phyloP scores from a whole-genome alignment of 2,329 filamentous ascomycete genomes.

The Aspergillus awamori region DNA sequence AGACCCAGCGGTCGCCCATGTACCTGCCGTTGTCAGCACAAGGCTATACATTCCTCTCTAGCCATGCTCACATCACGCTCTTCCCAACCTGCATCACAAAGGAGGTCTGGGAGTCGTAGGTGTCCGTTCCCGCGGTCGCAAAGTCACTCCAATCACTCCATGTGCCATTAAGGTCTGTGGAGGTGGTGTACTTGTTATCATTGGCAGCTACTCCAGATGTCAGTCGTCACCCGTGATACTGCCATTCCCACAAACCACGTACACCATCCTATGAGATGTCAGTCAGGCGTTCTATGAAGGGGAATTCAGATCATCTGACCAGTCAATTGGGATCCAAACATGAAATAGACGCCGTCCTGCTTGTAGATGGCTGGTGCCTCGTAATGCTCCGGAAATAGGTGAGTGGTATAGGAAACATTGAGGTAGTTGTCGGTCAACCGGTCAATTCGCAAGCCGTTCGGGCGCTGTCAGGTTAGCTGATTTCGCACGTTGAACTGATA shows the following conservation, averaged over 20 bases:
- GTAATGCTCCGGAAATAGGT: conserved; percentile 55
- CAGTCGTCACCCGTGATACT: not conserved
- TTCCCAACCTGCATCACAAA: conserved; percentile 55
- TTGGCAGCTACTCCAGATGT: conserved; percentile 4
- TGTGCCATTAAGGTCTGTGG: conserved; percentile 57
- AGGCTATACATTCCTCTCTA: not conserved
- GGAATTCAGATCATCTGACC: not conserved
- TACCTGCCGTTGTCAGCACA: conserved; percentile 42
- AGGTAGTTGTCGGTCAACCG: conserved; percentile 57
- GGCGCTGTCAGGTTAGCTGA: conserved; percentile 12
- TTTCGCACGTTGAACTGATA: no score
- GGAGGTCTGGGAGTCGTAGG: conserved; percentile 63
- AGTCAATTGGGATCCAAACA: conserved; percentile 63
- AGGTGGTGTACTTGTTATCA: conserved; percentile 66
- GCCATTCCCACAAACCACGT: not conserved
- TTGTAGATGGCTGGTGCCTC: conserved; percentile 68
- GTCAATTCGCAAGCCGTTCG: conserved; percentile 21
- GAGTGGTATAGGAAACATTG: conserved; percentile 52
- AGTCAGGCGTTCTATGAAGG: not conserved
- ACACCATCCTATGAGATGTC: conserved; percentile 17
- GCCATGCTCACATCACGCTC: conserved; percentile 35
- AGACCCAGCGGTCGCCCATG: conserved; percentile 69
- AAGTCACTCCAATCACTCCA: conserved; percentile 66
- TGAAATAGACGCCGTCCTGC: conserved; percentile 62
- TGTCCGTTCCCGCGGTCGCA: conserved; percentile 57